These are phyloP conservation scores for Leccinum griseonigrum DNA, from an alignment of 1,284 basidiomycete genomes.

Conservation along the genomic window DNA sequence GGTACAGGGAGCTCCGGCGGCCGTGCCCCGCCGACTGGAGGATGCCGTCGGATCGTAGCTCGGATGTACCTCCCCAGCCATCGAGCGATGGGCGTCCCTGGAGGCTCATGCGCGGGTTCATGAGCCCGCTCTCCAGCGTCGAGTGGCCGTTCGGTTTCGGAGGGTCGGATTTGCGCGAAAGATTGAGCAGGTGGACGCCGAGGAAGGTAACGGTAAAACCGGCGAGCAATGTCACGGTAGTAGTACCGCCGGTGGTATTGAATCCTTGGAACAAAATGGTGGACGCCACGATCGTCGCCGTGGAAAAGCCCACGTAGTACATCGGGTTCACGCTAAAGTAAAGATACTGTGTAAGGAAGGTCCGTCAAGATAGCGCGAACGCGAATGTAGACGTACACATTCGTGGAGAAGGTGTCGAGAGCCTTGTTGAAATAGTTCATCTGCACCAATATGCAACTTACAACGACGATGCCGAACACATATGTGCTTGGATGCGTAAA, in stretches of 20 bases:
- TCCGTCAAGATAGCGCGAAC: neutral
- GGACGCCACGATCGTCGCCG: slow-evolving; percentile 91
- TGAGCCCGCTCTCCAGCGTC: slow-evolving; percentile 67
- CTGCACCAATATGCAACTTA: slow-evolving; percentile 88
- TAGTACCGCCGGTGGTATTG: slow-evolving; percentile 83
- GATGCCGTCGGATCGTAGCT: slow-evolving; percentile 32
- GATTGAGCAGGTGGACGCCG: slow-evolving; percentile 88
- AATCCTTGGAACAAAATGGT: slow-evolving; percentile 97
- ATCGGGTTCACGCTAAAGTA: slow-evolving; percentile 83
- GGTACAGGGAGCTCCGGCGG: slow-evolving; percentile 56
- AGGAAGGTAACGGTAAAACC: slow-evolving; percentile 92
- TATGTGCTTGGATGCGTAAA: slow-evolving; percentile 95
- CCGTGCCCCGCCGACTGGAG: slow-evolving; percentile 40
- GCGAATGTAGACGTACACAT: slow-evolving; percentile 68
- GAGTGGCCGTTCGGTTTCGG: slow-evolving; percentile 42
- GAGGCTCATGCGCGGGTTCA: slow-evolving; percentile 72
- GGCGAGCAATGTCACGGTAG: slow-evolving; percentile 81
- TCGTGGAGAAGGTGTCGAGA: slow-evolving; percentile 95
- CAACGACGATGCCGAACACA: slow-evolving; percentile 85
- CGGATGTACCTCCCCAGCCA: slow-evolving; percentile 57
- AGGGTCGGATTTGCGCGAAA: slow-evolving; percentile 68
- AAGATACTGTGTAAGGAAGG: slow-evolving; percentile 8
- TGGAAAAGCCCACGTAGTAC: slow-evolving; percentile 99
- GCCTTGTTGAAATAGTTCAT: slow-evolving; percentile 99
- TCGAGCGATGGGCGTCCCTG: slow-evolving; percentile 70